Evolutionary conservation across 192 early-diverging fungal species (phyloP).

Genomic region (Dissophora ornata): DNA sequence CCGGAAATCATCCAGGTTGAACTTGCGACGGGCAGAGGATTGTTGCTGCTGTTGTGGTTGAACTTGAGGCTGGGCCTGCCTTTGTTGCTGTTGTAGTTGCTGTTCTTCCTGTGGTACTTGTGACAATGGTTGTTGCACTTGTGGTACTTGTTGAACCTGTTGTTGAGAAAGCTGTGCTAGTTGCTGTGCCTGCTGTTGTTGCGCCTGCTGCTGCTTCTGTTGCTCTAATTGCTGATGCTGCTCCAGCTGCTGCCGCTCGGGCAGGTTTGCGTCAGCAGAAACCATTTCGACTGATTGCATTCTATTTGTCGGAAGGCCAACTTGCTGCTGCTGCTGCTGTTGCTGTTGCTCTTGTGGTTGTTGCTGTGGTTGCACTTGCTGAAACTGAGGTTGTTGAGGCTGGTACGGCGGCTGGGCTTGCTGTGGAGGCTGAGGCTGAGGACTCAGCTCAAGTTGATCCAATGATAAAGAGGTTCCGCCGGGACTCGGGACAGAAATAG

Average conservation of each 20-base stretch:
- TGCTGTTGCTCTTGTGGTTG: constrained; percentile 15
- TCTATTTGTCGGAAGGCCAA: constrained; percentile 3
- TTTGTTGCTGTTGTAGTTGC: constrained; percentile 21
- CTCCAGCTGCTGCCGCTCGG: constrained; percentile 35
- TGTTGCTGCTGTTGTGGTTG: constrained; percentile 43
- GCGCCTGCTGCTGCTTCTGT: constrained; percentile 29
- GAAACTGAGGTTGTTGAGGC: constrained; percentile 17
- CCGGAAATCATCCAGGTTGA: constrained; percentile 82
- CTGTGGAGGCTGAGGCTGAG: no score
- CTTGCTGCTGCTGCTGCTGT: constrained; percentile 9
- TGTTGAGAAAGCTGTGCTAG: constrained; percentile 2
- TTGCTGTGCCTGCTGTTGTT: constrained; percentile 15
- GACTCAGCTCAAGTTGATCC: no score
- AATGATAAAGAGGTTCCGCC: constrained; percentile 6
- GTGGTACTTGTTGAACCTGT: constrained; percentile 3
- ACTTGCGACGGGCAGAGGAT: constrained; percentile 54
- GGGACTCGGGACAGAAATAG: neutral
- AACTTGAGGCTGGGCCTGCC: constrained; percentile 14
- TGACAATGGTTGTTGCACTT: constrained; percentile 10
- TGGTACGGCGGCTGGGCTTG: no score
- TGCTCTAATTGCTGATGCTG: constrained; percentile 31
- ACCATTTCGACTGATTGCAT: constrained; percentile 55
- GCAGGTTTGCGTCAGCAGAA: constrained; percentile 38
- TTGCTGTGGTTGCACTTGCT: constrained; percentile 7
- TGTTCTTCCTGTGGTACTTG: constrained; percentile 16